A percentile compares a stretch with the other conserved stretches of the same genome.
These are phyloP conservation scores for Kodamaea alishanica DNA, from an alignment of 1,139 yeast species.

Conservation along the genomic window DNA sequence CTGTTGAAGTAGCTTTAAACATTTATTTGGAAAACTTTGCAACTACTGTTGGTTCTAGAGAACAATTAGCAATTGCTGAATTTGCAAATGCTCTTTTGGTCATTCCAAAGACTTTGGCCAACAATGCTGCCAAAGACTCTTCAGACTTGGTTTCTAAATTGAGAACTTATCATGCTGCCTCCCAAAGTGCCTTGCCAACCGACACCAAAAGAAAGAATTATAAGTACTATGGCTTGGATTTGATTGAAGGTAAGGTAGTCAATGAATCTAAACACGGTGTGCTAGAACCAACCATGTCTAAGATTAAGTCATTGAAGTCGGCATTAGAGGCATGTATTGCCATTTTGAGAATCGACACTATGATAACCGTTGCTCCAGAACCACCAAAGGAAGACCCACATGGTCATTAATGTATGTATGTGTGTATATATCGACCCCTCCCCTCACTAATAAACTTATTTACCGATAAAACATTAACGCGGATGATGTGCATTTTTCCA, in stretches of 20 bases:
- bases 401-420: slow-evolving; percentile 40
- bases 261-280: slow-evolving; percentile 85
- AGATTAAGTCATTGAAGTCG: slow-evolving; percentile 86
- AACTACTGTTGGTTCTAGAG: slow-evolving; percentile 95
- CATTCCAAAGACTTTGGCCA: slow-evolving; percentile 95
- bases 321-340: slow-evolving; percentile 99
- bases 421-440: slow-evolving; percentile 3
- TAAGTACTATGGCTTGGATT: slow-evolving; percentile 88
- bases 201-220: slow-evolving; percentile 82
- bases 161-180: slow-evolving; percentile 94
- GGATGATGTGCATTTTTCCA: background rate
- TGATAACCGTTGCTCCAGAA: slow-evolving; percentile 97
- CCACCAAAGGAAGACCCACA: slow-evolving; percentile 89
- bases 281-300: slow-evolving; percentile 91
- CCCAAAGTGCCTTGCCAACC: slow-evolving; percentile 79
- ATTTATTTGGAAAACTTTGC: slow-evolving; percentile 96
- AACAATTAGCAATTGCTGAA: slow-evolving; percentile 96
- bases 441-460: background rate
- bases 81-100: slow-evolving; percentile 87
- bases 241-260: slow-evolving; percentile 85
- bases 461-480: slow-evolving; percentile 2
- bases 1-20: slow-evolving; percentile 94
- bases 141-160: slow-evolving; percentile 91
- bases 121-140: slow-evolving; percentile 96
- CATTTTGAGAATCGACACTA: slow-evolving; percentile 93